These are phyloP conservation scores for Thalassiosira hispida DNA, from an alignment of 352 stramenopile species.

Conservation along the genomic window DNA sequence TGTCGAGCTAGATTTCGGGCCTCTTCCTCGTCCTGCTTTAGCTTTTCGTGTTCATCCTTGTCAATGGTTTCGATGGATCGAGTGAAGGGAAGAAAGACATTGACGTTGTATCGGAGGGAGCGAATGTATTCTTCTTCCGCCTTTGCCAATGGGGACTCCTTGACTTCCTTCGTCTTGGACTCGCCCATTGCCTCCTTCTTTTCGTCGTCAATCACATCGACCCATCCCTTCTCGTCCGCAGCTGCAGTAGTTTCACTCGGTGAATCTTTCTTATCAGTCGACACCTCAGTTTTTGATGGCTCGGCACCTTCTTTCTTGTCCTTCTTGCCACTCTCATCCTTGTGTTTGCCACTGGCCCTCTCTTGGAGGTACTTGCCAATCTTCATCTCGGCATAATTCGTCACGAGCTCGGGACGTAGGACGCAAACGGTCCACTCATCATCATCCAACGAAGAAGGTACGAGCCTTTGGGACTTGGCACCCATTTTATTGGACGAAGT, in stretches of 20 bases:
- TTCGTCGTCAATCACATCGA: constrained; percentile 14
- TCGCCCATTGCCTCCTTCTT: constrained; percentile 36
- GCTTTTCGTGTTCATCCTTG: constrained; percentile 49
- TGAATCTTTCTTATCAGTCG: too few relatives aligned
- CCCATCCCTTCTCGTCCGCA: neutral
- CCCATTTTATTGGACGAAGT: constrained; percentile 3
- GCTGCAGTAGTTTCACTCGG: too few relatives aligned
- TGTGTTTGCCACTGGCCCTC: neutral
- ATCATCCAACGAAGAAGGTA: constrained; percentile 69
- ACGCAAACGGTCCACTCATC: constrained; percentile 90
- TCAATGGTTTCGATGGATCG: constrained; percentile 66
- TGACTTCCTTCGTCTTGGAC: constrained; percentile 27
- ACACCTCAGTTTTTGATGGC: too few relatives aligned
- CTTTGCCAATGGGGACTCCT: constrained; percentile 37
- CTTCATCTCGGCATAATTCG: constrained; percentile 90
- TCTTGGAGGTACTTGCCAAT: constrained; percentile 79
- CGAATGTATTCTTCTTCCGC: constrained; percentile 74
- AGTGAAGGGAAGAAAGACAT: constrained; percentile 80
- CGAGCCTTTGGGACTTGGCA: constrained; percentile 3
- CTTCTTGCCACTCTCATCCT: neutral
- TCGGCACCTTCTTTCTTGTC: constrained; percentile 31
- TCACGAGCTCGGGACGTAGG: constrained; percentile 92
- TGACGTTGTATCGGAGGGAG: constrained; percentile 80
- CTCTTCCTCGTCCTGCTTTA: constrained; percentile 79
- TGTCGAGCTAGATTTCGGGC: constrained; percentile 64